These are phyloP conservation scores for Puya raimondii DNA, from an alignment of 176 grass and related monocot genomes.

Conservation along the genomic window DNA sequence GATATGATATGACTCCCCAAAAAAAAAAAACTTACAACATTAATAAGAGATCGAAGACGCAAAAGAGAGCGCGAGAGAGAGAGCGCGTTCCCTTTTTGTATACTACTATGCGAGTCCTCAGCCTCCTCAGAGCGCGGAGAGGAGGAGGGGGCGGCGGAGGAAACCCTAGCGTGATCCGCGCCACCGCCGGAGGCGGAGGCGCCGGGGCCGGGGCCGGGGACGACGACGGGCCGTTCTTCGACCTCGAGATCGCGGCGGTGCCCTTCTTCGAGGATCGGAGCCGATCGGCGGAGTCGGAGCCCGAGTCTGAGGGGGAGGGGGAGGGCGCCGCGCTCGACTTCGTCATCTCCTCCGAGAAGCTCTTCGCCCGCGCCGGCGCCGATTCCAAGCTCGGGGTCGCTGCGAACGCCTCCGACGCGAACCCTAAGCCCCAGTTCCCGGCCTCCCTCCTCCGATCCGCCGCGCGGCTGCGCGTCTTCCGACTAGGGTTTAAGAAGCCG, in stretches of 20 bases:
- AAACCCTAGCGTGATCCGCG: constrained; percentile 19
- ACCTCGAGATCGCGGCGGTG: constrained; percentile 40
- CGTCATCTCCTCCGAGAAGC: constrained; percentile 39
- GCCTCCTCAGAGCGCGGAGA: constrained; percentile 3
- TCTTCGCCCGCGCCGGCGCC: constrained; percentile 27
- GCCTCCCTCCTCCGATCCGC: constrained; percentile 15
- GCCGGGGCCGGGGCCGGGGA: neutral
- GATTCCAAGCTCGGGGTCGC: constrained; percentile 26
- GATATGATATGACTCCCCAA: too few relatives aligned
- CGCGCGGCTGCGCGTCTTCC: constrained; percentile 44
- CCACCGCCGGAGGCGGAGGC: constrained; percentile 25
- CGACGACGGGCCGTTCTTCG: constrained; percentile 78
- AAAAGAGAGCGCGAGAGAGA: neutral
- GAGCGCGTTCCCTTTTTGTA: neutral
- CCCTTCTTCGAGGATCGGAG: neutral
- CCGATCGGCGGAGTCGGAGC: constrained; percentile 13
- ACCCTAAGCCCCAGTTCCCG: constrained; percentile 3
- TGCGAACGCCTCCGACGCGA: constrained; percentile 5
- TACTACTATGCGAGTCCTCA: constrained; percentile 13
- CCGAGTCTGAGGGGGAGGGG: constrained; percentile 36
- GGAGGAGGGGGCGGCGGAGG: constrained; percentile 3
- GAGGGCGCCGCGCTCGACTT: constrained; percentile 31
- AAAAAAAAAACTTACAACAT: neutral
- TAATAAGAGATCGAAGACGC: neutral
- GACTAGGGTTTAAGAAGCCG: constrained; percentile 48